phyloP scores from a whole-genome alignment of 257 asterid genomes.

The Ligustrum vulgare region DNA sequence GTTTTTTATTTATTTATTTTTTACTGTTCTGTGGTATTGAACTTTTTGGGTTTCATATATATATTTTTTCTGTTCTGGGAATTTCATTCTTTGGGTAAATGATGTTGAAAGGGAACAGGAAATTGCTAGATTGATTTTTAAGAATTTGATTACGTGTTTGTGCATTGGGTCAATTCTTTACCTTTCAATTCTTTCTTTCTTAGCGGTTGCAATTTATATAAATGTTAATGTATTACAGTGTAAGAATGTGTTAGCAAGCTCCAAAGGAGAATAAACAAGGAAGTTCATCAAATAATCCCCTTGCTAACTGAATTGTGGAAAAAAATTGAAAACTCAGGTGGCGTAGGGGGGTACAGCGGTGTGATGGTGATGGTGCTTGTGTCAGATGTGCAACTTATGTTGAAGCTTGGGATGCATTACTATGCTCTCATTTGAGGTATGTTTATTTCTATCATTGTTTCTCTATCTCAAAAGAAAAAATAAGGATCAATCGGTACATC shows the following conservation, averaged over 20 bases:
- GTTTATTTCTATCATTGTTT: too few species aligned
- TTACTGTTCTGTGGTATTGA: not conserved
- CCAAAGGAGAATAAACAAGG: slow-evolving; percentile 81
- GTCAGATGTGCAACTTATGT: too few species aligned
- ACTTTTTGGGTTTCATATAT: not conserved
- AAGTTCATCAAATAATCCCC: slow-evolving; percentile 86
- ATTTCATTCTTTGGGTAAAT: slow-evolving; percentile 3
- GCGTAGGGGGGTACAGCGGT: too few species aligned
- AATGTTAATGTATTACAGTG: slow-evolving; percentile 55
- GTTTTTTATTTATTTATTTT: not conserved
- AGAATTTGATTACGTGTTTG: too few species aligned
- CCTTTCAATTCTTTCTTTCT: not conserved
- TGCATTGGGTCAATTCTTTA: too few species aligned
- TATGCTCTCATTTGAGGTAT: too few species aligned
- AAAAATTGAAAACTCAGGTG: slow-evolving; percentile 65
- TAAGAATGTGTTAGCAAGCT: slow-evolving; percentile 80
- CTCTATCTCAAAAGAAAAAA: too few species aligned
- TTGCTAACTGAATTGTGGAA: slow-evolving; percentile 88
- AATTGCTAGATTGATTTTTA: slow-evolving; percentile 1
- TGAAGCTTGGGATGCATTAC: too few species aligned
- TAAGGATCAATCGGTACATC: too few species aligned
- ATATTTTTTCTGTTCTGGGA: not conserved
- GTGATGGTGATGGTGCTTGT: too few species aligned
- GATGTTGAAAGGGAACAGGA: not conserved
- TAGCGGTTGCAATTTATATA: slow-evolving; percentile 17